Base-by-base conservation (phyloP, 345 rosid genomes). In the Heritiera littoralis region DNA sequence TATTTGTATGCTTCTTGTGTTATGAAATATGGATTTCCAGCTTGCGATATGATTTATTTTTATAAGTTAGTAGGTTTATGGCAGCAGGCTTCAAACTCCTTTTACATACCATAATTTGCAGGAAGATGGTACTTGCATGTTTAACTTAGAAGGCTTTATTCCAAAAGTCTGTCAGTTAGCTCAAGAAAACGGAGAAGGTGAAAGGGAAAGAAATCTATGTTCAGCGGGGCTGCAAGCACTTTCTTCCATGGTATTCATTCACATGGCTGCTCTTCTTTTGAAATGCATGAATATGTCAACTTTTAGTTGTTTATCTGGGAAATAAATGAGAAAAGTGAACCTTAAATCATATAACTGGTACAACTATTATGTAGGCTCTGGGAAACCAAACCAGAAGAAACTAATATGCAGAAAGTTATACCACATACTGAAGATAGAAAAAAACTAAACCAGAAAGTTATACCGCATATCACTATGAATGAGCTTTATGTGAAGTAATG, bases 161-260 rank as follows among this genome's bases (percentile, higher is more conserved):
- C 97, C 98, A 32, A 91, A 93, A 85, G 89, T 97, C 73, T 94
- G 98, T 81, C 91, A 87, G 66, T 82, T 93, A 85, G 91, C 96
- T 83, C 91, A 83, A 83, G 98, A 91, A 89, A 87, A 77, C 75
- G 98, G 96, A 80, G 90, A 91, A 60, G 90, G 89, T 79, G 94
- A 90, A 81, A 91, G 90, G 84, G 85, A 86, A 28, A 83, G 78
- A 55, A 85, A 67, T 74, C 83, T 90, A 74, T 90, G 94, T 59
- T 84, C 97, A 52, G 90, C 98, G 32, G 94, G 91, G 71, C 85
- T 97, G 80, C 98, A 91, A 81, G 89, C 98, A 66, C 98, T 97
- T 84, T 91, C 98, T 83, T 87, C 98, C 63, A 86, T 94, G 98
- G 99, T 97, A 92, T 59, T 48, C 52, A 61, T 74, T 81, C 64